Evolutionary conservation across 768 basidiomycete species (phyloP), one percentile per base, ranked within the genome.

Genomic region (Inosperma sp.): DNA sequence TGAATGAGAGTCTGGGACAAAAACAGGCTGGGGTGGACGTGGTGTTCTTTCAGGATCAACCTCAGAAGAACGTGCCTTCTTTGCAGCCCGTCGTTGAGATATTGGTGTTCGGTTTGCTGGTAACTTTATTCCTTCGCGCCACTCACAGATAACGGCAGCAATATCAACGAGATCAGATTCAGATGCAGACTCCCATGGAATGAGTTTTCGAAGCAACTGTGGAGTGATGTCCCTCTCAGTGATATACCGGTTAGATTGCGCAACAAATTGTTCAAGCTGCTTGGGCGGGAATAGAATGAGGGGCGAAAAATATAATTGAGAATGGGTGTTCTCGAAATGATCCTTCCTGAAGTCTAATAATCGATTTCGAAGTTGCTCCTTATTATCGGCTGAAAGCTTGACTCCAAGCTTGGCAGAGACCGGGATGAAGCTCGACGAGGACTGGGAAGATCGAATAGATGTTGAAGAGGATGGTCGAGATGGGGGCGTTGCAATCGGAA

Each of bases 281-380:
- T 49, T 49, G 6, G 45, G 49, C 10, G 25, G 46, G 2, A 54
- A 43, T 2, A 26, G 48, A 7, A 56, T 49, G 14, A 44, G 55
- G 4, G 55, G 55, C 25, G 45, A 47, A 31, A 29, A 39, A 17
- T n/a, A 17, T 7, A 21, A 14, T 7, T 14, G 37, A 8, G 37
- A 39, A 8, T 21, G n/a, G 16, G n/a, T 7, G 7, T 7, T 7
- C n/a, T 7, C 8, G n/a, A 14, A 39, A 7, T 17, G 8, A 14
- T 39, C 21, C 7, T 39, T 7, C 9, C 37, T 14, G n/a, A 14
- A 39, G 7, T 14, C 7, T 39, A 8, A 14, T 7, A 39, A 17
- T 17, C 7, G 16, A 8, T 39, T 7, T 17, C 37, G 8, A 7
- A 39, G 37, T 7, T 7, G 37, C 8, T 39, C 37, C 37, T 39